phyloP scores from a whole-genome alignment of 2,329 filamentous ascomycete species.

The Epichloe gansuensis region DNA sequence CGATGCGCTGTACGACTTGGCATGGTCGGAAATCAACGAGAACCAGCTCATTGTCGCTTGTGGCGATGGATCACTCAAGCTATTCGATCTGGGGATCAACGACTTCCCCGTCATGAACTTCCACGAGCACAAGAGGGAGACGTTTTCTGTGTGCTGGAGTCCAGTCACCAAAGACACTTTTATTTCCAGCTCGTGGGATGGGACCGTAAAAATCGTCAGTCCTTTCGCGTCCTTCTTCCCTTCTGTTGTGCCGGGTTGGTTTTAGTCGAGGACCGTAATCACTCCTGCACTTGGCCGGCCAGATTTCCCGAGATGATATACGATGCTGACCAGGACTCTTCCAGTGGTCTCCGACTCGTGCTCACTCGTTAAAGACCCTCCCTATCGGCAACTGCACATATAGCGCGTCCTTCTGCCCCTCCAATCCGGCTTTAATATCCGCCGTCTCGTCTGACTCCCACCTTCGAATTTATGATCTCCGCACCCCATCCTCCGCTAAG shows the following conservation, averaged over 20 bases:
- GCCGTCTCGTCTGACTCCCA: slow-evolving; percentile 83
- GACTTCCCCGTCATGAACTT: slow-evolving; percentile 86
- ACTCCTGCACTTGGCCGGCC: too few relatives aligned
- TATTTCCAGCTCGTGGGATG: slow-evolving; percentile 88
- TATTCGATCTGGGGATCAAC: slow-evolving; percentile 74
- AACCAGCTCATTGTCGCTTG: slow-evolving; percentile 83
- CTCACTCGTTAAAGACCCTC: slow-evolving; percentile 67
- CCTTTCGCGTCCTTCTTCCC: background rate
- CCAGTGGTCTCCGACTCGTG: slow-evolving; percentile 72
- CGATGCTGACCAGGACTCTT: background rate
- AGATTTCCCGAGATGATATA: background rate
- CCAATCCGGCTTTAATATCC: slow-evolving; percentile 73
- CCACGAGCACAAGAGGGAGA: slow-evolving; percentile 85
- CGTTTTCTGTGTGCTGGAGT: slow-evolving; percentile 89
- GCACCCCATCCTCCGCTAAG: slow-evolving; percentile 71
- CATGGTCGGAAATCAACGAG: slow-evolving; percentile 94
- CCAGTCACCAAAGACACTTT: slow-evolving; percentile 84
- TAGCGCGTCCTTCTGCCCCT: slow-evolving; percentile 79
- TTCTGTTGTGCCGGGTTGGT: background rate
- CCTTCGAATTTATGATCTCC: slow-evolving; percentile 81
- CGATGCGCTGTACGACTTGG: slow-evolving; percentile 87
- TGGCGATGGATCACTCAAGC: slow-evolving; percentile 87
- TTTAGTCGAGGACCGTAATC: background rate
- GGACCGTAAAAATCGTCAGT: slow-evolving; percentile 74
- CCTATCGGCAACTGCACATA: slow-evolving; percentile 93